Base-by-base conservation (phyloP, 371 early-diverging fungal species). In the Mucor velutinosus region DNA sequence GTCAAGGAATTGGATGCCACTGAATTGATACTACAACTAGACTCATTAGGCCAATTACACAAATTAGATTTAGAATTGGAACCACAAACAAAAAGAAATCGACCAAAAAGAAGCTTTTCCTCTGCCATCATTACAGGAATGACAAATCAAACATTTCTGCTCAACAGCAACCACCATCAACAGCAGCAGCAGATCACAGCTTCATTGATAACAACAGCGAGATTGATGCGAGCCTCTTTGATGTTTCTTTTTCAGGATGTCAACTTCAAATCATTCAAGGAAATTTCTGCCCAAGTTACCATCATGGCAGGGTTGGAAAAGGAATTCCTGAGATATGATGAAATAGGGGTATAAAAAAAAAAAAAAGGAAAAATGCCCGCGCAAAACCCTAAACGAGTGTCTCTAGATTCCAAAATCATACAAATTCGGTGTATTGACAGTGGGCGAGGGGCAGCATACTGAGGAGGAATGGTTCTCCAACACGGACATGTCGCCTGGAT, bases 381-480 rank as follows among this genome's bases (percentile, higher is more conserved):
- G 57, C 33, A 33, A 32, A n/a, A 17, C 25, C n/a, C 7, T 33
- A 14, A 57, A 17, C 1, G 17, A 41, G 17, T 17, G 17, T 41
- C 5, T 57, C 2, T 58, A 90, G 82, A 85, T 91, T 33, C 90
- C 89, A 60, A 73, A 85, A 29, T 78, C 76, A 29, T 94, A 93
- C 74, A 94, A 94, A 75, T 93, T 93, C 87, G 94, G 93, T 7
- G 86, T 94, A 1, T 72, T 87, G 27, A 86, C 89, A 70, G 76
- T 93, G 4, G 80, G 73, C 39, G 76, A 84, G n/a, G 90, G 90
- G 4, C 93, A 94, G 66, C 77, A 78, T 3, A 86, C 80, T 3
- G 94, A 94, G 70, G 92, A 90, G 61, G 91, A 93, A 35, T 90
- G 92, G 92, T 87, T 93, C 56, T 71, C 80, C 14, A 94, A 94